Evolutionary conservation across 768 basidiomycete genomes (phyloP), one percentile per base, ranked within the genome.

Genomic region (Daedalea quercina): DNA sequence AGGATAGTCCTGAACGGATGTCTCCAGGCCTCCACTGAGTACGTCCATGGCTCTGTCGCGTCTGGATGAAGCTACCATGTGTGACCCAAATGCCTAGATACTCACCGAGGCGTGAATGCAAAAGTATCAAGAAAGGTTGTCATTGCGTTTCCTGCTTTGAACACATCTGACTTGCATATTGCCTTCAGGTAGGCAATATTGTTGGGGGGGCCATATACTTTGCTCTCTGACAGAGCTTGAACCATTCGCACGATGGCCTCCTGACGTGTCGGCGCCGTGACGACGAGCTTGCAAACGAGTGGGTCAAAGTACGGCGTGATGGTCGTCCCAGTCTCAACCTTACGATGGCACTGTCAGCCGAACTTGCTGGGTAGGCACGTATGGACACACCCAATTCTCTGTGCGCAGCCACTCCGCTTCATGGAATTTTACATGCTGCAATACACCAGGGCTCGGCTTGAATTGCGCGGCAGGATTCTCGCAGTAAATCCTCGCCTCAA

Each of bases 381-480:
- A 6, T 31, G 19, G 13, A 58, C 69, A 25, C 49, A 80, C 80
- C 80, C 80, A 83, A 24, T 71, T 71, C 25, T 84, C 83, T n/a
- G 84, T 66, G n/a, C 79, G 67, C 17, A 85, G 63, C 82, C 82
- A 85, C 1, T 72, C 70, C 35, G 70, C 60, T 2, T 57, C 35
- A 0, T 68, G 65, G 8, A 79, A 65, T 0, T 69, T 58, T 2
- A 86, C 84, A 34, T 70, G 52, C 54, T 85, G 84, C n/a, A 87
- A 69, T 0, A 84, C 65, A 0, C 85, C 85, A 15, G 84, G 77
- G 35, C 76, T 74, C 6, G 84, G 85, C 45, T 69, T 65, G 63
- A 85, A 87, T 24, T 70, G 67, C 15, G 76, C 73, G 0, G 74
- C 71, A 0, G 84, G 81, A 53, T 84, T 80, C 63, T 87, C 85